Evolutionary conservation across 345 rosid genomes (phyloP).

Genomic region (Raphanus sativus): DNA sequence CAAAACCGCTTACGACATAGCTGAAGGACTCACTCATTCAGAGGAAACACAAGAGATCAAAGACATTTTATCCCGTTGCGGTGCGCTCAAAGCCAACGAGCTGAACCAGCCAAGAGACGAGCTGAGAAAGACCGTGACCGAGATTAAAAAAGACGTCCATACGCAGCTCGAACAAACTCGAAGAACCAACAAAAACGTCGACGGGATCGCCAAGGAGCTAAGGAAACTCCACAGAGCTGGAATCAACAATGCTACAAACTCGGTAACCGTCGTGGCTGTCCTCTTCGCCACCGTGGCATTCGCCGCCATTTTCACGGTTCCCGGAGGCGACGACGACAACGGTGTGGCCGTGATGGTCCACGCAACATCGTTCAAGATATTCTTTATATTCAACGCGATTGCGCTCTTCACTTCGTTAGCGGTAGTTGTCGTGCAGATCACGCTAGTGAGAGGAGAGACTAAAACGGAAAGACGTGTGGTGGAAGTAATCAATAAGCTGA

Average conservation of each 20-base stretch:
- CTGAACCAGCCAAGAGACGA: slow-evolving; percentile 83
- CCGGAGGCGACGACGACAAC: slow-evolving; percentile 63
- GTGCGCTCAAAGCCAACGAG: slow-evolving; percentile 73
- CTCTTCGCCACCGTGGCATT: slow-evolving; percentile 95
- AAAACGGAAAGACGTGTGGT: slow-evolving; percentile 78
- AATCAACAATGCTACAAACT: slow-evolving; percentile 84
- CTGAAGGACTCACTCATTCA: slow-evolving; percentile 75
- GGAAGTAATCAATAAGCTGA: slow-evolving; percentile 80
- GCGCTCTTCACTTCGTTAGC: slow-evolving; percentile 90
- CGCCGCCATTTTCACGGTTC: slow-evolving; percentile 78
- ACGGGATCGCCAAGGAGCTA: slow-evolving; percentile 75
- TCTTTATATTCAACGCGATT: slow-evolving; percentile 65
- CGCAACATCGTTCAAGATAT: slow-evolving; percentile 56
- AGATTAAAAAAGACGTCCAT: slow-evolving; percentile 78
- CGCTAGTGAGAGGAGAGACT: slow-evolving; percentile 80
- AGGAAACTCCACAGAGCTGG: slow-evolving; percentile 80
- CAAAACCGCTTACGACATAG: slow-evolving; percentile 82
- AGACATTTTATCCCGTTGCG: slow-evolving; percentile 57
- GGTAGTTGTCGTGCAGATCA: slow-evolving; percentile 89
- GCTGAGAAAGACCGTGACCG: slow-evolving; percentile 69
- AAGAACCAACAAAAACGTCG: slow-evolving; percentile 73
- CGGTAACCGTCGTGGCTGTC: slow-evolving; percentile 83
- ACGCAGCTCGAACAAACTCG: slow-evolving; percentile 88
- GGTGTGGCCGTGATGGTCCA: slow-evolving; percentile 63
- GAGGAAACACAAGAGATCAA: slow-evolving; percentile 65